These are phyloP conservation scores for Domatiomyces catenatus DNA, from an alignment of 2,329 filamentous ascomycete genomes.

Conservation along the genomic window DNA sequence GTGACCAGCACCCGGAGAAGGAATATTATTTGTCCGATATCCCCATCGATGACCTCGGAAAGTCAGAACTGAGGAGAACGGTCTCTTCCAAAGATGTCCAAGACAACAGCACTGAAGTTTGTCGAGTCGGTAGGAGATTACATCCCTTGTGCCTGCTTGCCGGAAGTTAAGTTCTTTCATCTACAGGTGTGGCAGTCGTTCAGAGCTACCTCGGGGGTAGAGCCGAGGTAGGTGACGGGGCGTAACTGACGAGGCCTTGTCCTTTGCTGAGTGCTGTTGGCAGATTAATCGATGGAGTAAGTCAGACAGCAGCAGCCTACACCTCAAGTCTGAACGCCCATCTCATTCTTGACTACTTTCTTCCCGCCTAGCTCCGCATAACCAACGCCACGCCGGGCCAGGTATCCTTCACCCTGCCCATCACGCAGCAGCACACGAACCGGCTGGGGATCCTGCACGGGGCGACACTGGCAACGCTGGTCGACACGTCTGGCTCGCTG, in stretches of 20 bases:
- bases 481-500: constrained; percentile 51
- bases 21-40: neutral
- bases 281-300: constrained; percentile 27
- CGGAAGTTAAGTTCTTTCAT: constrained; percentile 15
- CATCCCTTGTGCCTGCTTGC: neutral
- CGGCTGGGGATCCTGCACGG: constrained; percentile 51
- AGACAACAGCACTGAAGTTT: constrained; percentile 44
- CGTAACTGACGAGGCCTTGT: neutral
- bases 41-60: neutral
- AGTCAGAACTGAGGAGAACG: neutral
- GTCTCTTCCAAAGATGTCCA: constrained; percentile 9
- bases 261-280: neutral
- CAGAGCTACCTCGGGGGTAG: constrained; percentile 67
- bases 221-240: constrained; percentile 54
- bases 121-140: constrained; percentile 44
- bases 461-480: constrained; percentile 50
- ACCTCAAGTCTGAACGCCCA: too few relatives aligned
- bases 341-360: too few relatives aligned
- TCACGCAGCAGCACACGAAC: constrained; percentile 52
- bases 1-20: neutral
- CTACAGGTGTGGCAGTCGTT: constrained; percentile 70
- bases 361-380: constrained; percentile 37
- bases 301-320: too few relatives aligned
- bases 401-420: constrained; percentile 50
- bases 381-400: constrained; percentile 45